These are phyloP conservation scores for Aristolochia contorta DNA, from an alignment of 164 flowering plant genomes.

Conservation along the genomic window DNA sequence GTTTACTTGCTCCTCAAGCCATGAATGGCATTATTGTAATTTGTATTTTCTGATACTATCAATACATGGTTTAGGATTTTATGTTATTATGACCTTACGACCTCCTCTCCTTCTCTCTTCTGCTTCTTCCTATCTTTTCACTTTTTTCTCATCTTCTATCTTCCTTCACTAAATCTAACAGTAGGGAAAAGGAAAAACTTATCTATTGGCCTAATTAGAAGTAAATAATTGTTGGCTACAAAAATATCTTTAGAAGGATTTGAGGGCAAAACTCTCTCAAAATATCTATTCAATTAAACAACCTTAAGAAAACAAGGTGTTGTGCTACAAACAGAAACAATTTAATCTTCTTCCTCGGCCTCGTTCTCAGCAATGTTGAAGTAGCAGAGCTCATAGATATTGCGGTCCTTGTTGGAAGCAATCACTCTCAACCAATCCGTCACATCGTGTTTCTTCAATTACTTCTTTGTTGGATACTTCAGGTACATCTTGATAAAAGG, in stretches of 20 bases:
- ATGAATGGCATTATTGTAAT: too few species aligned
- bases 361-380: constrained; percentile 80
- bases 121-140: too few species aligned
- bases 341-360: constrained; percentile 49
- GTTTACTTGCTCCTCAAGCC: too few species aligned
- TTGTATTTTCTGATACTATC: too few species aligned
- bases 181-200: too few species aligned
- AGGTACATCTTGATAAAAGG: constrained; percentile 54
- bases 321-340: neutral
- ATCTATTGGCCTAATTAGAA: too few species aligned
- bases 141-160: too few species aligned
- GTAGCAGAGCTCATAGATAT: constrained; percentile 62
- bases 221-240: too few species aligned
- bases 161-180: too few species aligned
- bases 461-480: constrained; percentile 68
- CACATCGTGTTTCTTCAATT: constrained; percentile 73
- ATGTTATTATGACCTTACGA: too few species aligned
- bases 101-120: too few species aligned
- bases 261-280: constrained; percentile 4
- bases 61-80: too few species aligned
- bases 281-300: neutral
- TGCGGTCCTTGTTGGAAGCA: constrained; percentile 64
- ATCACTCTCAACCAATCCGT: constrained; percentile 74
- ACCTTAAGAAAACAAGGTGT: neutral
- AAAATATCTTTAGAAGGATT: neutral